A percentile compares a stretch with the other conserved stretches of the same genome.
phyloP scores from a whole-genome alignment of 176 grass and related monocot species.

The Avena insularis region DNA sequence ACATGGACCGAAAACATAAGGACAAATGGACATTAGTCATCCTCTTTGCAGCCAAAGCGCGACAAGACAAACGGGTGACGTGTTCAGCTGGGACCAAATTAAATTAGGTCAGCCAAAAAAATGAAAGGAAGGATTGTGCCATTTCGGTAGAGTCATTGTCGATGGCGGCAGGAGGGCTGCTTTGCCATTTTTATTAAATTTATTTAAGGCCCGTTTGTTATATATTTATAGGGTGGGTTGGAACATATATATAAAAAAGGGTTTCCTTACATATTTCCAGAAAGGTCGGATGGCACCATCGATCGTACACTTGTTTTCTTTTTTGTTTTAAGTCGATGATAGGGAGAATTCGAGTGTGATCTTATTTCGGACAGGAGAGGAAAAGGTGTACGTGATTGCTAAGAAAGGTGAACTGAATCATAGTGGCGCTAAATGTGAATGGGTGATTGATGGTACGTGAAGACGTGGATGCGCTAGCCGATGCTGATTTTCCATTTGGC shows the following conservation, averaged over 20 bases:
- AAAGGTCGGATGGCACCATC: conserved; percentile 28
- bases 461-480: conserved; percentile 38
- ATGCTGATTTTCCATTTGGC: not conserved
- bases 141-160: conserved; percentile 2
- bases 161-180: conserved; percentile 16
- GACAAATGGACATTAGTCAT: not conserved
- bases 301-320: not conserved
- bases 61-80: conserved; percentile 23
- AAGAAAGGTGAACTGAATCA: not conserved
- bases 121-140: not conserved
- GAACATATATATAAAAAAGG: conserved; percentile 14
- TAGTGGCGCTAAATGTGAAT: not conserved
- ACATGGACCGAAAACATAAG: not conserved
- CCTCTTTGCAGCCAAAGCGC: not conserved
- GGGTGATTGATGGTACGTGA: conserved; percentile 17
- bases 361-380: not conserved
- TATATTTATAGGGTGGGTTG: not conserved
- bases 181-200: not conserved
- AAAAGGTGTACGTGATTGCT: not conserved
- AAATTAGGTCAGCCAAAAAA: not conserved
- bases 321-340: not conserved
- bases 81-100: not conserved
- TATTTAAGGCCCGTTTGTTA: not conserved
- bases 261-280: not conserved
- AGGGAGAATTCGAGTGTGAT: not conserved